Conservation (phyloP, 352 stramenopile genomes). For the Thalassiosira pacifica region DNA sequence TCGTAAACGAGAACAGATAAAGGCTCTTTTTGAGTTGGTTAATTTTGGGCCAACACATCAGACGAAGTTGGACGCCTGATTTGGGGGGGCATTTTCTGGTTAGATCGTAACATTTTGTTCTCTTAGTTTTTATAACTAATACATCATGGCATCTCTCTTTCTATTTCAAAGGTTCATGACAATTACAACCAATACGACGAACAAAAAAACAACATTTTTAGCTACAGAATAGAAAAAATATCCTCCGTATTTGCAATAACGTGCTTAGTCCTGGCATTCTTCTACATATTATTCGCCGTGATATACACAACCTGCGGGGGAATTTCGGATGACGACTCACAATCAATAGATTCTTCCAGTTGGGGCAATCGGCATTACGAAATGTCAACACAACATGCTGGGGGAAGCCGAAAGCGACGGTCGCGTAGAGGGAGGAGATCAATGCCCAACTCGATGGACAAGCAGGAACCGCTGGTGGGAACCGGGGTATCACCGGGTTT, state of each 20-base stretch:
- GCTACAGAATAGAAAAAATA: slow-evolving; percentile 80
- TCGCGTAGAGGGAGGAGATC: slow-evolving; percentile 31
- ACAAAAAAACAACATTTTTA: slow-evolving; percentile 65
- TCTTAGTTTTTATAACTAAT: too few species aligned
- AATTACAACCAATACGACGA: slow-evolving; percentile 71
- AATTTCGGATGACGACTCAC: slow-evolving; percentile 51
- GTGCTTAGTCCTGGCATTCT: slow-evolving; percentile 77
- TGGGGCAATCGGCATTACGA: slow-evolving; percentile 52
- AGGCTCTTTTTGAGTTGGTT: too few species aligned
- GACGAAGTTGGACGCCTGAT: too few species aligned
- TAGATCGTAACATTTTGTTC: too few species aligned
- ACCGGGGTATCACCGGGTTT: slow-evolving; percentile 38
- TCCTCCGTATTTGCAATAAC: slow-evolving; percentile 80
- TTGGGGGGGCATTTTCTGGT: too few species aligned
- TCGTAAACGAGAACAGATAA: too few species aligned
- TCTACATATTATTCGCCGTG: slow-evolving; percentile 69
- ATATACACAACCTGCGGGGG: slow-evolving; percentile 68
- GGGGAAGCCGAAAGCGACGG: slow-evolving; percentile 19
- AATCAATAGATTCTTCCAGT: not conserved
- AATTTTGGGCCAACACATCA: too few species aligned
- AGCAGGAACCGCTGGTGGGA: slow-evolving; percentile 58
- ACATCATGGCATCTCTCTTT: too few species aligned
- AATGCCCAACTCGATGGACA: slow-evolving; percentile 56
- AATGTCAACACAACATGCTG: slow-evolving; percentile 36
- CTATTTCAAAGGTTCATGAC: slow-evolving; percentile 67